Conservation (phyloP, 2,329 filamentous ascomycete genomes). For the Verticillium zaregamsianum region DNA sequence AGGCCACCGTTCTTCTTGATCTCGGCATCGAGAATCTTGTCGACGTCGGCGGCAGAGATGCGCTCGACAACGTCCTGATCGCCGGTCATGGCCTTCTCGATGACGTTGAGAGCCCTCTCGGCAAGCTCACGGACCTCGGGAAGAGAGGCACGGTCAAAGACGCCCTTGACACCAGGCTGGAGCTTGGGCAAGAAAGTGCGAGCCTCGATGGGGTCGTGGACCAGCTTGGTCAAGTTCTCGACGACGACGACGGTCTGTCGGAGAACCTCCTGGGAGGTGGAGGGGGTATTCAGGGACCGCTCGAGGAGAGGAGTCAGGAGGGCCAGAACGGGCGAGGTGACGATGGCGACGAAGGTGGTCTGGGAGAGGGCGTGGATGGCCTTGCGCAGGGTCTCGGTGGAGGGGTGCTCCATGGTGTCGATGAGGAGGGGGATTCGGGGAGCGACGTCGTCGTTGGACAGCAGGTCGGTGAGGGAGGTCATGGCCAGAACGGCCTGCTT, state of each 20-base stretch:
- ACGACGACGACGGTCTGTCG: slow-evolving; percentile 95
- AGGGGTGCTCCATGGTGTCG: slow-evolving; percentile 93
- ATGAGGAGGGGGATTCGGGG: slow-evolving; percentile 88
- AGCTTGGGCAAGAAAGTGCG: slow-evolving; percentile 93
- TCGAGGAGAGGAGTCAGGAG: slow-evolving; percentile 93
- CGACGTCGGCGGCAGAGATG: slow-evolving; percentile 68
- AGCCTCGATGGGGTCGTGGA: slow-evolving; percentile 92
- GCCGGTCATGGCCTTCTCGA: slow-evolving; percentile 86
- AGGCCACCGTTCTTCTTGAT: slow-evolving; percentile 67
- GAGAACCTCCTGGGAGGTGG: slow-evolving; percentile 87
- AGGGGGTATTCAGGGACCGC: slow-evolving; percentile 86
- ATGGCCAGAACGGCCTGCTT: slow-evolving; percentile 93
- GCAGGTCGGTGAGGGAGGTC: slow-evolving; percentile 80
- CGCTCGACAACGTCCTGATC: slow-evolving; percentile 64
- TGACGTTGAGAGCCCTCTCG: slow-evolving; percentile 75
- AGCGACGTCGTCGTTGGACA: slow-evolving; percentile 95
- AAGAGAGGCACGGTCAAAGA: slow-evolving; percentile 82
- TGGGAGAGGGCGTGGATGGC: slow-evolving; percentile 94
- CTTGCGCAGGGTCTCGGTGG: slow-evolving; percentile 82
- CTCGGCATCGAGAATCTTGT: slow-evolving; percentile 69
- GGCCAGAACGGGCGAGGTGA: slow-evolving; percentile 91
- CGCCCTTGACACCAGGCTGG: slow-evolving; percentile 85
- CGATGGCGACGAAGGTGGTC: slow-evolving; percentile 96
- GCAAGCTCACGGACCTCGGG: slow-evolving; percentile 93
- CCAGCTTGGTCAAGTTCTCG: slow-evolving; percentile 96